Evolutionary conservation across 495 filamentous ascomycete species (phyloP), one percentile per base, ranked within the genome.

Genomic region (Jackrogersella minutella): DNA sequence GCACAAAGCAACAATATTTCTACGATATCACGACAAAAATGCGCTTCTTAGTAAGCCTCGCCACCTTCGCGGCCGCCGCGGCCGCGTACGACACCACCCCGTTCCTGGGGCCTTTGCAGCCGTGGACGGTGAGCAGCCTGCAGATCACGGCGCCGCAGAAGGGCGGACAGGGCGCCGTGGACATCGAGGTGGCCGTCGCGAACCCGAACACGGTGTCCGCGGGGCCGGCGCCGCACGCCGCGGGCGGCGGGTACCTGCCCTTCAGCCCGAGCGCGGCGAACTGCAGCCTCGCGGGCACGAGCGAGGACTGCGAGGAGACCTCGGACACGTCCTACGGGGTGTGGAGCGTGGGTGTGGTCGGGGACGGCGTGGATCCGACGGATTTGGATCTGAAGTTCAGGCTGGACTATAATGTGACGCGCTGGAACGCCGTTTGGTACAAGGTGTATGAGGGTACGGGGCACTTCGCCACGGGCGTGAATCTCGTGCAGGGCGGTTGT

Each of bases 121-220:
- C 61, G 17, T 70, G 66, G 66, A 28, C 40, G 16, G 37, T 70
- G 0, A 26, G 40, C 0, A 21, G 19, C 3, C 13, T 70, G 13
- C 24, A 44, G 39, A 58, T 70, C 56, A 53, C 51, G 16, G 43
- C 43, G 2, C 49, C 16, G 16, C 36, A 5, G 1, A 13, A 0
- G 28, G 40, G 21, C 16, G 6, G 22, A 2, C 19, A 21, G 19
- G 19, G 2, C 17, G 7, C 21, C 24, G 13, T 52, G 0, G 6
- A 4, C 51, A 34, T 70, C 37, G 24, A 49, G 31, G 37, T 70
- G 11, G 43, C 31, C 0, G 40, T 70, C 44, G 43, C 8, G 19
- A 70, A 70, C 46, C 67, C 62, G 37, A 66, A 70, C 43, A 44
- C 6, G 8, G 58, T 62, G 5, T 40, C 61, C 4, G 67, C 67